Conservation (phyloP, 2,329 filamentous ascomycete species). For the Dothiorella sarmentorum region DNA sequence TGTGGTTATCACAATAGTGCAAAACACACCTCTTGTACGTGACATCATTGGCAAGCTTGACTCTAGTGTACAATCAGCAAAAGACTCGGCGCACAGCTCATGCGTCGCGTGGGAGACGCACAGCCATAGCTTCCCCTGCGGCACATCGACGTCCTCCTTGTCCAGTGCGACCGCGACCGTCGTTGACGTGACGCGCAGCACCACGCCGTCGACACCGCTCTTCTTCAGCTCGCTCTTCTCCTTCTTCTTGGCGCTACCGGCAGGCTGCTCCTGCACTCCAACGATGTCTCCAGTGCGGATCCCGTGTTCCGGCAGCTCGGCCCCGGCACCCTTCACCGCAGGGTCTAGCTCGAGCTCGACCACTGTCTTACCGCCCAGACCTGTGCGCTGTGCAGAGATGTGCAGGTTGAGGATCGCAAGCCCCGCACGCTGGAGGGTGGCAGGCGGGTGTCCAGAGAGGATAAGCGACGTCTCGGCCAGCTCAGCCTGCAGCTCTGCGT, state of each 20-base stretch:
- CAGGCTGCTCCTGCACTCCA: slow-evolving; percentile 69
- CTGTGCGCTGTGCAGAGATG: slow-evolving; percentile 74
- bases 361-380: slow-evolving; percentile 85
- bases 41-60: slow-evolving; percentile 65
- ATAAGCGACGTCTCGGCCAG: slow-evolving; percentile 66
- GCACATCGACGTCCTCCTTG: slow-evolving; percentile 56
- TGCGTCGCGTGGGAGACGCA: slow-evolving; percentile 39
- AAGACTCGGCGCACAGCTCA: neutral
- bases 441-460: slow-evolving; percentile 64
- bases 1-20: neutral
- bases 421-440: slow-evolving; percentile 70
- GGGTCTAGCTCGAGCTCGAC: slow-evolving; percentile 73
- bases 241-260: slow-evolving; percentile 66
- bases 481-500: slow-evolving; percentile 68
- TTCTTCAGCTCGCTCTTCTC: slow-evolving; percentile 68
- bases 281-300: slow-evolving; percentile 76
- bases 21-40: slow-evolving; percentile 56
- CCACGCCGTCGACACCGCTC: slow-evolving; percentile 66
- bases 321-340: slow-evolving; percentile 54
- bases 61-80: slow-evolving; percentile 45
- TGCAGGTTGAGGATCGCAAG: slow-evolving; percentile 74
- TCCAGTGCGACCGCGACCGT: slow-evolving; percentile 67
- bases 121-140: slow-evolving; percentile 60
- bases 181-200: slow-evolving; percentile 60
- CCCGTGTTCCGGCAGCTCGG: slow-evolving; percentile 69